Evolutionary conservation across 768 basidiomycete genomes (phyloP), one percentile per base, ranked within the genome.

Genomic region (Boletus sensibilis): DNA sequence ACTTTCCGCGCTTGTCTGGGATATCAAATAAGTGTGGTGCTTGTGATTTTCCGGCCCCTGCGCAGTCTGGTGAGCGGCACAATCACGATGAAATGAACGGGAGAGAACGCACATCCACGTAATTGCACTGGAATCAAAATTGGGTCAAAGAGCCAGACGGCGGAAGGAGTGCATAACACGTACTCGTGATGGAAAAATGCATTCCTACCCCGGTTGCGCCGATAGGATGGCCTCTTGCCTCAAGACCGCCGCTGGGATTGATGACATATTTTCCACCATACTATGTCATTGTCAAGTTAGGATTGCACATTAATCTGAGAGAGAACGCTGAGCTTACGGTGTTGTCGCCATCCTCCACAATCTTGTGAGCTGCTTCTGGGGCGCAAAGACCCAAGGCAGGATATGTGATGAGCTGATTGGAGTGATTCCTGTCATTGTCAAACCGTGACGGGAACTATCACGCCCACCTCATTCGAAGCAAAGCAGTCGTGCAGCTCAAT

Each of bases 401-500:
- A 66, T 93, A 93, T 12, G 82, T 86, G 57, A 93, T 79, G 33
- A 94, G 81, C 88, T 92, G 20, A 16, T 20, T 2, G 6, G 37
- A 29, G 23, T 10, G 5, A 37, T 21, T 20, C 2, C 3, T 23
- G 7, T 27, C 20, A 29, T 39, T 10, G 14, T 37, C 49, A n/a
- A 38, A 25, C 2, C 3, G 18, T 20, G 18, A 5, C 4, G 7
- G 25, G 13, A 54, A 40, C 20, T 3, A 14, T 4, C 5, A 18
- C 37, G 56, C 72, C 14, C 55, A 88, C 88, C 77, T 92, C 89
- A 62, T 92, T 87, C 1, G 87, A 78, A 52, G 89, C 82, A 71
- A 92, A 93, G 65, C 91, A 92, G 63, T 93, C 90, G 57, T 93
- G 91, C 10, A 92, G 74, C 67, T 93, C 90, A 7, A 92, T 72